These are phyloP conservation scores for Rusavskia elegans DNA, from an alignment of 495 filamentous ascomycete species.

Conservation along the genomic window DNA sequence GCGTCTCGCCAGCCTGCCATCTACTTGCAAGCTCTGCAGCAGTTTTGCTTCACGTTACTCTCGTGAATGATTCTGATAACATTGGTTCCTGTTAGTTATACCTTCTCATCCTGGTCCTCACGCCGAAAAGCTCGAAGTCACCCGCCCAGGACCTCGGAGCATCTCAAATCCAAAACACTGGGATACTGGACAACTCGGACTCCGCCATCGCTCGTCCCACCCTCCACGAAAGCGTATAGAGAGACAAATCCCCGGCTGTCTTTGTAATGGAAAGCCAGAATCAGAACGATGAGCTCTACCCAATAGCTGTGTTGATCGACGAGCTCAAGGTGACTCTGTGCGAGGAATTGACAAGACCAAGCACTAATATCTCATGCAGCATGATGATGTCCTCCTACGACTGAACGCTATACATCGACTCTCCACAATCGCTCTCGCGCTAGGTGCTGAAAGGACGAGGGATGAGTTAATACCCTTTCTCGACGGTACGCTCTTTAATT, in stretches of 20 bases:
- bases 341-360: conserved; percentile 2
- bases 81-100: not conserved
- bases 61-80: too few relatives aligned
- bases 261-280: conserved; percentile 50
- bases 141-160: too few relatives aligned
- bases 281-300: conserved; percentile 92
- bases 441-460: conserved; percentile 87
- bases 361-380: conserved; percentile 32
- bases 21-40: not conserved
- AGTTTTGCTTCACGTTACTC: too few relatives aligned
- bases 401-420: conserved; percentile 97
- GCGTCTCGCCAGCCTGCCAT: not conserved
- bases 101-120: not conserved
- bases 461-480: conserved; percentile 98
- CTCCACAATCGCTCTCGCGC: conserved; percentile 89
- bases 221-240: too few relatives aligned
- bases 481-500: conserved; percentile 50
- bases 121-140: too few relatives aligned
- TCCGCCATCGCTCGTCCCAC: too few relatives aligned
- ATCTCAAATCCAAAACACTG: too few relatives aligned
- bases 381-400: conserved; percentile 93
- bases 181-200: too few relatives aligned
- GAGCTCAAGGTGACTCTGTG: conserved; percentile 73
- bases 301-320: conserved; percentile 97
- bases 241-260: not conserved